A percentile compares a stretch with the other conserved stretches of the same genome.
phyloP scores from a whole-genome alignment of 345 rosid genomes.

The Schrenkiella parvula region DNA sequence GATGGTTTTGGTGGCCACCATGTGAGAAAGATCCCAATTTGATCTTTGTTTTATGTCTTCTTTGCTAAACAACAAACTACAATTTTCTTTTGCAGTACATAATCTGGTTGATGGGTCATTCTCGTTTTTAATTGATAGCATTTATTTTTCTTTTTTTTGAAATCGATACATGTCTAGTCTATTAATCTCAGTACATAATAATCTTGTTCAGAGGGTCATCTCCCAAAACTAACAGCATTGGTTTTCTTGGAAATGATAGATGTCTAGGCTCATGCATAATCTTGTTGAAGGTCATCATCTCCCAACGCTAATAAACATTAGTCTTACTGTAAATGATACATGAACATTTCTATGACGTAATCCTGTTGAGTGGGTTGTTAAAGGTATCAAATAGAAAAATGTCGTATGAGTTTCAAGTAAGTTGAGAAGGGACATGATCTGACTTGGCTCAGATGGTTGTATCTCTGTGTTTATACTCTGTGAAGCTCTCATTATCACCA shows the following conservation, averaged over 20 bases:
- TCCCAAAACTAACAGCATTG: not conserved
- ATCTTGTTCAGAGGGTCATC: slow-evolving; percentile 1
- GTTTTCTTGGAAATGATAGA: not conserved
- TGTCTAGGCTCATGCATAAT: not conserved
- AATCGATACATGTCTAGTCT: not conserved
- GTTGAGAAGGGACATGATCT: not conserved
- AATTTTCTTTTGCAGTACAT: not conserved
- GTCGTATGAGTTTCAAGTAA: not conserved
- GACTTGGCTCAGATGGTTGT: slow-evolving; percentile 12
- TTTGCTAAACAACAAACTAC: slow-evolving; percentile 10
- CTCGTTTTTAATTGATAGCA: not conserved
- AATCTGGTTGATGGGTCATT: not conserved
- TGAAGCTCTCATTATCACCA: not conserved
- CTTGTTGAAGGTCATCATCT: slow-evolving; percentile 7
- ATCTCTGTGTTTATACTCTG: not conserved
- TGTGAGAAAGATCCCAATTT: slow-evolving; percentile 24
- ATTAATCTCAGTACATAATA: not conserved
- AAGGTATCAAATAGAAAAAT: not conserved
- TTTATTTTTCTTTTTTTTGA: not conserved
- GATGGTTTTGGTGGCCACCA: slow-evolving; percentile 23
- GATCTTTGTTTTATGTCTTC: slow-evolving; percentile 13
- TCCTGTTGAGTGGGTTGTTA: too few relatives aligned
- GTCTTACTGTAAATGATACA: not conserved
- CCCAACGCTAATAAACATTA: not conserved
- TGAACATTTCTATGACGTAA: too few relatives aligned